Conservation (phyloP, 2,329 filamentous ascomycete genomes). For the Sporothrix brasiliensis region DNA sequence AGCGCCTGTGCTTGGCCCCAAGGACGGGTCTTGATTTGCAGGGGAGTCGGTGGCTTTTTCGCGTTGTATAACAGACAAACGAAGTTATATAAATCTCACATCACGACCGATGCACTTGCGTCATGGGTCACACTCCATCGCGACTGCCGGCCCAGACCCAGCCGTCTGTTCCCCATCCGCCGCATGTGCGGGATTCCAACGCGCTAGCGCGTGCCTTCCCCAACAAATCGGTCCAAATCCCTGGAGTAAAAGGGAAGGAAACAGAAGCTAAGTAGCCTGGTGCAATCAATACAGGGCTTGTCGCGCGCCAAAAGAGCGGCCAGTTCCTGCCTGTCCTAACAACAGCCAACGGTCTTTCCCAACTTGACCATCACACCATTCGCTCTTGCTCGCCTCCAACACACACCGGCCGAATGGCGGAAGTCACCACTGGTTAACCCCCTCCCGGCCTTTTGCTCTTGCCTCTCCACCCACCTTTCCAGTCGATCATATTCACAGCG, state of each 20-base stretch:
- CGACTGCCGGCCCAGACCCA: conserved; percentile 19
- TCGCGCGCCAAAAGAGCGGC: not conserved
- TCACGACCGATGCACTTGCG: not conserved
- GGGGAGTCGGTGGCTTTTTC: too few relatives aligned
- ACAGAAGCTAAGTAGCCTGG: not conserved
- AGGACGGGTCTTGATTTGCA: too few relatives aligned
- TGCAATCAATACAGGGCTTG: conserved; percentile 4
- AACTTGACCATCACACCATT: conserved; percentile 11
- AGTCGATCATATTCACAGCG: not conserved
- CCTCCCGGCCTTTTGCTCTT: not conserved
- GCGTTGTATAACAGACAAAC: not conserved
- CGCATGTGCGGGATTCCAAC: not conserved
- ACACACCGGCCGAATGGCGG: conserved; percentile 9
- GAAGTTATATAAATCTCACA: not conserved
- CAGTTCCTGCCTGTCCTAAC: too few relatives aligned
- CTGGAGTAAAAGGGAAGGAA: not conserved
- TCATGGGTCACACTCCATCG: conserved; percentile 9
- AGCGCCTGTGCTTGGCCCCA: too few relatives aligned
- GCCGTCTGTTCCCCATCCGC: not conserved
- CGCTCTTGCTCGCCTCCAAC: not conserved
- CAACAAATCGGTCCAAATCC: not conserved
- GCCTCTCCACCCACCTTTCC: not conserved
- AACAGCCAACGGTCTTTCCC: not conserved
- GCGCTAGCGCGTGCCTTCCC: conserved; percentile 12
- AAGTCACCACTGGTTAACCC: not conserved